phyloP scores from a whole-genome alignment of 768 basidiomycete species.

The Psilocybe subaeruginosa region DNA sequence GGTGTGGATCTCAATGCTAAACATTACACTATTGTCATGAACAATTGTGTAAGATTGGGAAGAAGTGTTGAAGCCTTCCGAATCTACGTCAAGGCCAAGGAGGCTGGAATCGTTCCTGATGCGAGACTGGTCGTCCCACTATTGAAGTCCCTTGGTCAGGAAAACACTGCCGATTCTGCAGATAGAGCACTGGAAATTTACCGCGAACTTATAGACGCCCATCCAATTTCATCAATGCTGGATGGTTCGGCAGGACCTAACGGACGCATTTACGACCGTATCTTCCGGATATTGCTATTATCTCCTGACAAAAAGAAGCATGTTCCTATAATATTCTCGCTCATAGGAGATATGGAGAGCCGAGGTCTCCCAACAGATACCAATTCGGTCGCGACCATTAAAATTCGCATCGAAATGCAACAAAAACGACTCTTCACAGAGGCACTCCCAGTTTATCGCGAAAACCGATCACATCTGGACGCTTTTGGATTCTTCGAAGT shows the following conservation, averaged over 20 bases:
- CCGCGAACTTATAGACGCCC: slow-evolving; percentile 15
- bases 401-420: slow-evolving; percentile 71
- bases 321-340: slow-evolving; percentile 44
- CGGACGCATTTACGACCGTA: slow-evolving; percentile 53
- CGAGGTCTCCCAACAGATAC: slow-evolving; percentile 49
- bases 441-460: slow-evolving; percentile 65
- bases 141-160: slow-evolving; percentile 51
- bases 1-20: slow-evolving; percentile 38
- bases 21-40: slow-evolving; percentile 61
- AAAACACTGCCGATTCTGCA: slow-evolving; percentile 43
- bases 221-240: slow-evolving; percentile 7
- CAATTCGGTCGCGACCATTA: slow-evolving; percentile 47
- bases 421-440: slow-evolving; percentile 53
- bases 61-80: slow-evolving; percentile 43
- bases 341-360: slow-evolving; percentile 70
- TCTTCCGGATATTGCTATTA: slow-evolving; percentile 51
- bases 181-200: slow-evolving; percentile 60
- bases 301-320: slow-evolving; percentile 50
- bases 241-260: slow-evolving; percentile 48
- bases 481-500: slow-evolving; percentile 65
- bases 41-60: slow-evolving; percentile 45
- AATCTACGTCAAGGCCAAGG: slow-evolving; percentile 51
- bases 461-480: slow-evolving; percentile 46
- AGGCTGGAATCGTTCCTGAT: slow-evolving; percentile 48
- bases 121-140: slow-evolving; percentile 57